These are phyloP conservation scores for Phlebiopsis gigantea DNA, from an alignment of 768 basidiomycete genomes.

Conservation along the genomic window DNA sequence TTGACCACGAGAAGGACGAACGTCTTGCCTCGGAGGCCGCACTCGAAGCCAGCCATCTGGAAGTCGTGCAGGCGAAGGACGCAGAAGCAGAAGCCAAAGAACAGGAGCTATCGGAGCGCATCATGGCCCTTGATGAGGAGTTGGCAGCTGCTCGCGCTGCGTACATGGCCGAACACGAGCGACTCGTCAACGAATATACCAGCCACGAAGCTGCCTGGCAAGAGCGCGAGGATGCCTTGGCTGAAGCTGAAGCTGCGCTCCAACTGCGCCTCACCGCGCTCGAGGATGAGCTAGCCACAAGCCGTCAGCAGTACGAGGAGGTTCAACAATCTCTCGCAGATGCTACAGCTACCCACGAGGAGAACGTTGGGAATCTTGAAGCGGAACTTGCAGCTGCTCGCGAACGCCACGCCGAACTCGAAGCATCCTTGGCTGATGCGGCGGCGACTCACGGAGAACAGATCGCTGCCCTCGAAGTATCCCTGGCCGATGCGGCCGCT, in stretches of 20 bases:
- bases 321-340: not conserved
- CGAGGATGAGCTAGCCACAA: not conserved
- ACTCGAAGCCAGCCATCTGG: not conserved
- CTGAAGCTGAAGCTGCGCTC: not conserved
- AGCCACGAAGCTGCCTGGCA: not conserved
- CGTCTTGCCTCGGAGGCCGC: not conserved
- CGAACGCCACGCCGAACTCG: not conserved
- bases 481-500: not conserved
- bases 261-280: not conserved
- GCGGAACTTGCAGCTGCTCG: not conserved
- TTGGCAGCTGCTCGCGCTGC: not conserved
- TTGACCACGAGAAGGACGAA: not conserved
- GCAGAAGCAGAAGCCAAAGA: not conserved
- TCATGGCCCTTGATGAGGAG: slow-evolving; percentile 1
- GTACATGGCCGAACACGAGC: slow-evolving; percentile 3
- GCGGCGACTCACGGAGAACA: not conserved
- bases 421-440: not conserved
- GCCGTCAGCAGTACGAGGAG: not conserved
- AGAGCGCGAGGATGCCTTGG: slow-evolving; percentile 1
- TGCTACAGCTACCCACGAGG: not conserved
- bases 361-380: not conserved
- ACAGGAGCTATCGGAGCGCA: not conserved
- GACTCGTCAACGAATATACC: not conserved
- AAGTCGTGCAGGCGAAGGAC: not conserved
- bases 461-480: not conserved